phyloP scores from a whole-genome alignment of 495 filamentous ascomycete genomes.

The Xylaria grammica region DNA sequence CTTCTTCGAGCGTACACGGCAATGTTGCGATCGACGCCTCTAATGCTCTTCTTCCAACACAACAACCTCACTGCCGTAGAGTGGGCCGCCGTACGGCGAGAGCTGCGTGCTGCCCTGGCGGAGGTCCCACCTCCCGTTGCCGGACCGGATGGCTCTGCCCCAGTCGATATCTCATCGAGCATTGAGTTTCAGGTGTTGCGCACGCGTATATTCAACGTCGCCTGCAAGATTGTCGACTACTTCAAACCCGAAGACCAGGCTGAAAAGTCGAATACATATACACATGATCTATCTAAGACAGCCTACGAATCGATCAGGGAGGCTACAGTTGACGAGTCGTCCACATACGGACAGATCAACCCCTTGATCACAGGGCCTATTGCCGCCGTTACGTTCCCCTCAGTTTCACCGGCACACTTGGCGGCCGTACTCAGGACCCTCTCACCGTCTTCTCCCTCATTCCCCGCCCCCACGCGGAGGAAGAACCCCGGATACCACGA shows the following conservation, averaged over 20 bases:
- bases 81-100: conserved; percentile 86
- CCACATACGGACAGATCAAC: conserved; percentile 62
- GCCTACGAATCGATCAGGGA: conserved; percentile 66
- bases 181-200: conserved; percentile 82
- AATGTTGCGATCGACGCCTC: conserved; percentile 82
- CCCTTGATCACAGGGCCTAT: conserved; percentile 82
- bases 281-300: conserved; percentile 75
- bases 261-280: conserved; percentile 58
- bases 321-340: conserved; percentile 56
- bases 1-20: conserved; percentile 93
- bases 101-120: conserved; percentile 70
- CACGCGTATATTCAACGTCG: conserved; percentile 85
- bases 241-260: conserved; percentile 67
- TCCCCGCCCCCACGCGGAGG: conserved; percentile 75
- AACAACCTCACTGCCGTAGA: conserved; percentile 89
- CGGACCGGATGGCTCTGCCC: conserved; percentile 23
- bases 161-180: conserved; percentile 44
- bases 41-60: conserved; percentile 95
- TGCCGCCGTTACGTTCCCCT: conserved; percentile 78
- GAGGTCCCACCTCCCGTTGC: conserved; percentile 53
- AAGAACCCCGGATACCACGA: conserved; percentile 83
- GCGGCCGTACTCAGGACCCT: conserved; percentile 78
- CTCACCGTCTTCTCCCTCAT: conserved; percentile 68
- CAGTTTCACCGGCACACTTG: conserved; percentile 80
- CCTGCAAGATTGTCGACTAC: conserved; percentile 83